These are phyloP conservation scores for Nymphaea colorata DNA, from an alignment of 164 flowering plant species.

Conservation along the genomic window DNA sequence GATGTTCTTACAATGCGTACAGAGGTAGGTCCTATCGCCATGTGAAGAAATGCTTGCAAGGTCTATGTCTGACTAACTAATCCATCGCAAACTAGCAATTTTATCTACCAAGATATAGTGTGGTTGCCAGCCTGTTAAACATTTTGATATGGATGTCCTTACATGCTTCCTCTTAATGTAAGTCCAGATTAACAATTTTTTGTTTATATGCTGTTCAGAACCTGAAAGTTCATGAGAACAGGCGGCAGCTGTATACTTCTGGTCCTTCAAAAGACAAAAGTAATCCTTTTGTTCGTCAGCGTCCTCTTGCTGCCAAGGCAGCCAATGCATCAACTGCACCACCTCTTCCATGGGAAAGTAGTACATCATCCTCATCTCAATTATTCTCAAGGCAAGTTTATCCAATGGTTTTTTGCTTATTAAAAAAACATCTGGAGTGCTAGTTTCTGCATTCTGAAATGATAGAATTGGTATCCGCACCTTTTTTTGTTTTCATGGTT, in stretches of 20 bases:
- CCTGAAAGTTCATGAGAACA: conserved; percentile 77
- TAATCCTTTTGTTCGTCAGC: conserved; percentile 92
- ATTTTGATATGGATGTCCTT: neutral
- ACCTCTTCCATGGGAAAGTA: conserved; percentile 84
- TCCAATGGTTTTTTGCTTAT: neutral
- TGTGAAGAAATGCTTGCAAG: neutral
- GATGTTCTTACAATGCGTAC: conserved; percentile 97
- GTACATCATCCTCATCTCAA: conserved; percentile 43
- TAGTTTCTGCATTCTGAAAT: too few relatives aligned
- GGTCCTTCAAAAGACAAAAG: conserved; percentile 62
- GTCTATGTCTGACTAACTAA: neutral
- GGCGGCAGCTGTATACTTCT: conserved; percentile 85
- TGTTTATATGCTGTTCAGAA: conserved; percentile 34
- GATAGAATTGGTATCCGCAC: too few relatives aligned
- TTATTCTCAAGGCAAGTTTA: conserved; percentile 42
- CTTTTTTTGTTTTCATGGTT: neutral
- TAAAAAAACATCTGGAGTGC: neutral
- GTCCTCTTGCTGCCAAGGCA: conserved; percentile 64
- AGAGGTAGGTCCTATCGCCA: conserved; percentile 37
- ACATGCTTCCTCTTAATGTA: neutral
- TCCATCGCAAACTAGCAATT: neutral
- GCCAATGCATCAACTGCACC: conserved; percentile 35
- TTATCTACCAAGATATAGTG: neutral
- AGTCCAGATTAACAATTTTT: neutral
- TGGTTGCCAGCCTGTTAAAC: neutral